Percentiles rank a stretch among this genome's conserved stretches.
Conservation (phyloP, 495 filamentous ascomycete species). For the Trichoderma gamsii region DNA sequence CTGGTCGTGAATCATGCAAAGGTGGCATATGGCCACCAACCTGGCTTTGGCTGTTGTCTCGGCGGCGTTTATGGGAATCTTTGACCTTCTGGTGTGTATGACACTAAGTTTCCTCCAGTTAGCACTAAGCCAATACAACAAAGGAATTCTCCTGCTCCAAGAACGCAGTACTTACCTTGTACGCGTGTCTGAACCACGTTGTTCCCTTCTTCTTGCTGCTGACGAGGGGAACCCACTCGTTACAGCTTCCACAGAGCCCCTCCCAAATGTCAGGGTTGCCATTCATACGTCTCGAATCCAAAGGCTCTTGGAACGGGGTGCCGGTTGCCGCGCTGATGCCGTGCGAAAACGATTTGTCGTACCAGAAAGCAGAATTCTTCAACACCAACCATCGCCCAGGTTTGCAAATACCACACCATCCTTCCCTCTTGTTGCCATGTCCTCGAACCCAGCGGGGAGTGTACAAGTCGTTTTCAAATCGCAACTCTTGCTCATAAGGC, state of each 20-base stretch:
- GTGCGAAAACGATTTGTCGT: conserved; percentile 77
- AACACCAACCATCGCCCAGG: conserved; percentile 74
- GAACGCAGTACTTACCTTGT: conserved; percentile 54
- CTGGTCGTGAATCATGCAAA: conserved; percentile 16
- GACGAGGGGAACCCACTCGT: conserved; percentile 70
- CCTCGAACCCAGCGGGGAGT: conserved; percentile 74
- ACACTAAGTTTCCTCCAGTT: conserved; percentile 43
- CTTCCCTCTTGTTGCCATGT: conserved; percentile 74
- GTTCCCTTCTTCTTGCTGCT: conserved; percentile 84
- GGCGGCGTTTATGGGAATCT: conserved; percentile 63
- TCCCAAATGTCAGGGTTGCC: conserved; percentile 79
- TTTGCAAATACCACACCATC: conserved; percentile 80
- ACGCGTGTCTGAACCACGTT: conserved; percentile 78
- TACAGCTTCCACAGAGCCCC: conserved; percentile 68
- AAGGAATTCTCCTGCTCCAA: not conserved
- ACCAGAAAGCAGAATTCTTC: conserved; percentile 83
- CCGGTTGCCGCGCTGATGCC: conserved; percentile 75
- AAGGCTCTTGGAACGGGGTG: conserved; percentile 63
- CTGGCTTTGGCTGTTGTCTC: conserved; percentile 53
- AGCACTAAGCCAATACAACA: conserved; percentile 13
- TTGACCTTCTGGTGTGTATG: conserved; percentile 70
- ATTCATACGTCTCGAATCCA: conserved; percentile 65
- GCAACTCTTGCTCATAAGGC: conserved; percentile 69
- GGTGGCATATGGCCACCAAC: not conserved
- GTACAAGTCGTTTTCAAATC: conserved; percentile 72